Conservation (phyloP, 2,329 filamentous ascomycete genomes). For the Trichoderma atroviride region DNA sequence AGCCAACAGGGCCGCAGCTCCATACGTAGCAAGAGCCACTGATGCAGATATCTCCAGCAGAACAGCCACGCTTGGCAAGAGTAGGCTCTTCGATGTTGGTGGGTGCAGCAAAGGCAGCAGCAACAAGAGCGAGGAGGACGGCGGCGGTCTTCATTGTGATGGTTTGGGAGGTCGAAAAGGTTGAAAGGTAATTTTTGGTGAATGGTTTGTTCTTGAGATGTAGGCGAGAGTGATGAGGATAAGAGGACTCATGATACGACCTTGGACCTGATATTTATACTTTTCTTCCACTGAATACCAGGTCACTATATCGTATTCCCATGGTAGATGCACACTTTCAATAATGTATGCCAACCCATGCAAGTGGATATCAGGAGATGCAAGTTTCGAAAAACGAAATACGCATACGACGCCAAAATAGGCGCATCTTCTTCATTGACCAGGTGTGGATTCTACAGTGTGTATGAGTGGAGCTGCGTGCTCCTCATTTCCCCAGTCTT, state of each 20-base stretch:
- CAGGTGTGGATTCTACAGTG: neutral
- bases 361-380: neutral
- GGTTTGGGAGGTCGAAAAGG: neutral
- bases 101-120: neutral
- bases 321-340: neutral
- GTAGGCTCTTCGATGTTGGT: neutral
- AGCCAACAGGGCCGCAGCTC: constrained; percentile 1
- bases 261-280: neutral
- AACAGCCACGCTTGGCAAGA: constrained; percentile 1
- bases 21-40: neutral
- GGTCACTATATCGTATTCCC: neutral
- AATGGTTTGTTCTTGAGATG: neutral
- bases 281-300: neutral
- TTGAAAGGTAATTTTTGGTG: neutral
- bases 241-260: neutral
- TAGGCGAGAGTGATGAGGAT: neutral
- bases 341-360: neutral
- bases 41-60: constrained; percentile 8
- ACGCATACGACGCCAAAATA: neutral
- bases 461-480: neutral
- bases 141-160: constrained; percentile 5
- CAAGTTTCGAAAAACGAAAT: neutral
- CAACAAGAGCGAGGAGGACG: constrained; percentile 8
- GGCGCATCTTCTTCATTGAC: neutral
- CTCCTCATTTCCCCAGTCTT: neutral